phyloP scores from a whole-genome alignment of 805 yeast genomes.

The Yarrowia divulgata region DNA sequence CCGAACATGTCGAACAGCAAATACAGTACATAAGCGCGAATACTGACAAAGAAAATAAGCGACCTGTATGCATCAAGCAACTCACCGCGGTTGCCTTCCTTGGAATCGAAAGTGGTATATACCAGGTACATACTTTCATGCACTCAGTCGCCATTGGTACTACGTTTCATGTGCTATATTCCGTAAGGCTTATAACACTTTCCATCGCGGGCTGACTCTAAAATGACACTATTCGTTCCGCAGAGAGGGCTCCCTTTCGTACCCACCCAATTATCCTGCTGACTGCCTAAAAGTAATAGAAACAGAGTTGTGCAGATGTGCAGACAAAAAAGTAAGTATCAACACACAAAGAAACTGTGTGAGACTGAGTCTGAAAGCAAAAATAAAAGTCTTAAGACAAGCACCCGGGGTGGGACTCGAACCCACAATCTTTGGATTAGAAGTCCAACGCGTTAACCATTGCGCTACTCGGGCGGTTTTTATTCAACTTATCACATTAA shows the following conservation, averaged over 20 bases:
- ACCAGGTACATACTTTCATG: no score
- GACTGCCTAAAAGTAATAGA: not conserved
- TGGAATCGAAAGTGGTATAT: no score
- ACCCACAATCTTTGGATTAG: constrained; percentile 46
- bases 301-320: not conserved
- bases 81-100: not conserved
- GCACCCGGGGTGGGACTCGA: constrained; percentile 48
- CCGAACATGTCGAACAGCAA: not conserved
- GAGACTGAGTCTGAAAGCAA: not conserved
- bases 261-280: no score
- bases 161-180: no score
- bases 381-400: not conserved
- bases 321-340: constrained; percentile 3
- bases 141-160: no score
- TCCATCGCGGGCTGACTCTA: not conserved
- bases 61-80: not conserved
- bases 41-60: not conserved
- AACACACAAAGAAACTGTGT: not conserved
- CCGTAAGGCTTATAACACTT: no score
- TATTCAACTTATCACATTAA: no score
- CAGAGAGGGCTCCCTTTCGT: not conserved
- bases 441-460: constrained; percentile 45
- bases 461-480: constrained; percentile 43
- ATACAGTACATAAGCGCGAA: not conserved
- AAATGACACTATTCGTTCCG: not conserved